Conservation (phyloP, 768 basidiomycete species). For the Boletus rex-veris region DNA sequence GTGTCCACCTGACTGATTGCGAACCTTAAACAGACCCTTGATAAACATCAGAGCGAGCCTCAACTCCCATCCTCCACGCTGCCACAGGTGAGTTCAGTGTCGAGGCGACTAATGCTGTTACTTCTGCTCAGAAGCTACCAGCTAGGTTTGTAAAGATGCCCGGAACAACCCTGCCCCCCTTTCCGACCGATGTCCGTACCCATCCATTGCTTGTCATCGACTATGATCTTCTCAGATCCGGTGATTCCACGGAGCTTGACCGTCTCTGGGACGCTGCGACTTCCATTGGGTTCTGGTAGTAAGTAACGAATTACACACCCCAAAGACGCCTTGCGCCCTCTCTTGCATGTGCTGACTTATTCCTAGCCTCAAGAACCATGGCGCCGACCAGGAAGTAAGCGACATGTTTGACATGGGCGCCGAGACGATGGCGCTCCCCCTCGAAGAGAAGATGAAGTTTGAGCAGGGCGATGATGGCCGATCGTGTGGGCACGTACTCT, state of each 20-base stretch:
- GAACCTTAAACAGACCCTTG: too few relatives aligned
- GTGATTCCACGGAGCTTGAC: slow-evolving; percentile 38
- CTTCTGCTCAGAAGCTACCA: neutral
- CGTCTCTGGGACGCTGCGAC: slow-evolving; percentile 47
- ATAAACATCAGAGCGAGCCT: too few relatives aligned
- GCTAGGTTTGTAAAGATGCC: slow-evolving; percentile 27
- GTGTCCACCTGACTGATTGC: too few relatives aligned
- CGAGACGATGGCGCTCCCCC: slow-evolving; percentile 37
- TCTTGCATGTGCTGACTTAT: neutral
- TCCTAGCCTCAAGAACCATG: slow-evolving; percentile 43
- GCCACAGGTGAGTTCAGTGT: neutral
- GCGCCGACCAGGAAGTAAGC: slow-evolving; percentile 33
- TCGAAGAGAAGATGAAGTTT: slow-evolving; percentile 41
- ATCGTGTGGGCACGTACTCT: slow-evolving; percentile 35
- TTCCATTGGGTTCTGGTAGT: slow-evolving; percentile 54
- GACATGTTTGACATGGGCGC: slow-evolving; percentile 43
- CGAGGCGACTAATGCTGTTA: neutral
- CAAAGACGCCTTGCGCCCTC: too few relatives aligned
- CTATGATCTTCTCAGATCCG: slow-evolving; percentile 34
- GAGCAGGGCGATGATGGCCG: slow-evolving; percentile 41
- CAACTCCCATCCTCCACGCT: neutral
- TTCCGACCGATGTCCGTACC: slow-evolving; percentile 42
- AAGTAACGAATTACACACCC: slow-evolving; percentile 19
- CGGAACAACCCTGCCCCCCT: slow-evolving; percentile 35
- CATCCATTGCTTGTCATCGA: slow-evolving; percentile 48